Conservation (phyloP, 805 yeast species). For the Martiniozyma abietophila region DNA sequence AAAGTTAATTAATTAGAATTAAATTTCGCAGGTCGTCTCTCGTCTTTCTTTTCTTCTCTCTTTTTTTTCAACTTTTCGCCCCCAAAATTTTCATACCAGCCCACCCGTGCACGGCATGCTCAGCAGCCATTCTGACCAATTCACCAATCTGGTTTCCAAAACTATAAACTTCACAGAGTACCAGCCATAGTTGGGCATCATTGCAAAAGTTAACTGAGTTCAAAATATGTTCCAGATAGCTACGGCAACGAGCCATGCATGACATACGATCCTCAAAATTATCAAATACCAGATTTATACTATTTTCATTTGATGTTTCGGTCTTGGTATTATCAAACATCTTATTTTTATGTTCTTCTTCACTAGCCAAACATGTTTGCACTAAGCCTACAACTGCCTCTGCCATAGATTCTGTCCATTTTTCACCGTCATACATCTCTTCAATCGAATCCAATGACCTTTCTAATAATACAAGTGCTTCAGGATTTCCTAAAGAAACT, state of each 20-base stretch:
- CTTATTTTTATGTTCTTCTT: background rate
- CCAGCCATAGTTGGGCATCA: conserved; percentile 2
- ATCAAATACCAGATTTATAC: too few relatives aligned
- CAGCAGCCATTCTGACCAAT: too few relatives aligned
- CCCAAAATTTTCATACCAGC: conserved; percentile 8
- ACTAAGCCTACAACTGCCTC: conserved; percentile 8
- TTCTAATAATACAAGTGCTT: conserved; percentile 2
- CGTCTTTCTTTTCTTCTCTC: too few relatives aligned
- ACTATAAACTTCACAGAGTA: conserved; percentile 1
- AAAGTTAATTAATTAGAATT: too few relatives aligned
- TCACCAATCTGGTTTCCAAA: too few relatives aligned
- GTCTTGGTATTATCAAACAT: too few relatives aligned
- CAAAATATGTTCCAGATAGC: conserved; percentile 1
- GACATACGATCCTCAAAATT: too few relatives aligned
- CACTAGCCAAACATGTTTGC: background rate
- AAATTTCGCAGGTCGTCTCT: too few relatives aligned
- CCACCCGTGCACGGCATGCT: conserved; percentile 8
- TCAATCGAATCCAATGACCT: conserved; percentile 2
- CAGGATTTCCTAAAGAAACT: background rate
- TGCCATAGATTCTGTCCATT: background rate
- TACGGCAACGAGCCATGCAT: conserved; percentile 2
- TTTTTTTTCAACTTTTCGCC: too few relatives aligned
- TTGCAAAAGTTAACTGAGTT: background rate
- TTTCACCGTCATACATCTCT: background rate
- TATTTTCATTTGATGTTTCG: too few relatives aligned